phyloP scores from a whole-genome alignment of 1,284 basidiomycete genomes.

The Sporisorium graminicola region DNA sequence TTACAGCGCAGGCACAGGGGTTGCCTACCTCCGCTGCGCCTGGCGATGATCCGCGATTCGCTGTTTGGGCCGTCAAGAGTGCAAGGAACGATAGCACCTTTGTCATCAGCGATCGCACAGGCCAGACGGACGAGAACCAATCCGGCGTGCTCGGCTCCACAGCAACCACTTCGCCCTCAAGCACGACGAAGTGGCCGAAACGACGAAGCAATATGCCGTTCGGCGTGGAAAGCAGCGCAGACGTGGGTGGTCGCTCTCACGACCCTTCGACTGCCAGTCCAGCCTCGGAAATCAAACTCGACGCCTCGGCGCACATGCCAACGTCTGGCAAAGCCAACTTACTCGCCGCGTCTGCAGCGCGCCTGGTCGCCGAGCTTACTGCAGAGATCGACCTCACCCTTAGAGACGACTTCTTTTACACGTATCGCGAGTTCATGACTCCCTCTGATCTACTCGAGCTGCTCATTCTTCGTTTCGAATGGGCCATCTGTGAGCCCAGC shows the following conservation, averaged over 20 bases:
- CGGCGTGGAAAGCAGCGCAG: constrained; percentile 1
- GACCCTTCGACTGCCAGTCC: constrained; percentile 6
- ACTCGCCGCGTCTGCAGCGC: constrained; percentile 55
- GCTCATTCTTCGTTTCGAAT: constrained; percentile 61
- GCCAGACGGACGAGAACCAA: constrained; percentile 20
- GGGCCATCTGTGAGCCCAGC: constrained; percentile 50
- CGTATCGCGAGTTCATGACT: constrained; percentile 57
- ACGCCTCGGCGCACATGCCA: not conserved
- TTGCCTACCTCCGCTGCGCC: constrained; percentile 46
- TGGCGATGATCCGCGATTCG: constrained; percentile 62
- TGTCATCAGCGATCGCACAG: constrained; percentile 37
- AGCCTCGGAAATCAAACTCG: constrained; percentile 8
- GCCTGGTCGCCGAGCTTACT: constrained; percentile 63
- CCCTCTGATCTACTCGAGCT: constrained; percentile 52
- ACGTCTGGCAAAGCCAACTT: constrained; percentile 28
- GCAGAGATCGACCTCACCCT: constrained; percentile 61
- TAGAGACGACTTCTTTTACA: constrained; percentile 63
- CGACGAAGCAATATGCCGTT: constrained; percentile 29
- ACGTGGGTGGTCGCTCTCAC: not conserved
- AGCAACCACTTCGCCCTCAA: constrained; percentile 8
- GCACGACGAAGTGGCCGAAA: constrained; percentile 30
- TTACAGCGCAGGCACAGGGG: constrained; percentile 40
- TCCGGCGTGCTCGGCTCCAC: constrained; percentile 12
- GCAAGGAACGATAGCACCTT: constrained; percentile 36
- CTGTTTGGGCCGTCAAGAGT: constrained; percentile 57